Conservation (phyloP, 1,284 basidiomycete genomes). For the Kalmanozyma brasiliensis region DNA sequence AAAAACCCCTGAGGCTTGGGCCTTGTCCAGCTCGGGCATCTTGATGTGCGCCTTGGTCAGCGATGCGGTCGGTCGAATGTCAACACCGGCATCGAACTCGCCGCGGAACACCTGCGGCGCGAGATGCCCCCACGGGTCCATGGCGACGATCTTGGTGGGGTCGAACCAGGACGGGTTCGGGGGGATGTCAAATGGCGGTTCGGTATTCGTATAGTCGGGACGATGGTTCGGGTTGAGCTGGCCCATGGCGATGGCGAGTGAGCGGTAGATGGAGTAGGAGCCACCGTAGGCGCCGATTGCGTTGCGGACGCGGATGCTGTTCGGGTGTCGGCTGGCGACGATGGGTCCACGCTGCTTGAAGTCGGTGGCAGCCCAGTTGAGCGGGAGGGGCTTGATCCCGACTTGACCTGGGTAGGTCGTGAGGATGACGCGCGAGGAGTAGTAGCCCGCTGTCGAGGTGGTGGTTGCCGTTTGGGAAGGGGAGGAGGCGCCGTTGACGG, state of each 20-base stretch:
- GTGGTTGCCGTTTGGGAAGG: slow-evolving; percentile 24
- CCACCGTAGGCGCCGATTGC: slow-evolving; percentile 93
- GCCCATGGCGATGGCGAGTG: slow-evolving; percentile 80
- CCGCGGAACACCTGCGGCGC: slow-evolving; percentile 80
- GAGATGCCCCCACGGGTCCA: slow-evolving; percentile 95
- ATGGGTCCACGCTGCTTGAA: slow-evolving; percentile 82
- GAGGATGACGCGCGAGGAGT: slow-evolving; percentile 55
- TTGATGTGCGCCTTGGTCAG: slow-evolving; percentile 86
- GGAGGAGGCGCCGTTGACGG: slow-evolving; percentile 23
- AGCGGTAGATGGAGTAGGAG: slow-evolving; percentile 92
- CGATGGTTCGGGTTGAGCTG: slow-evolving; percentile 78
- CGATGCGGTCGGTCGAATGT: slow-evolving; percentile 70
- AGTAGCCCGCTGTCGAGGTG: slow-evolving; percentile 43
- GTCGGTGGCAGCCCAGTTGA: slow-evolving; percentile 83
- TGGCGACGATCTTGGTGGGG: slow-evolving; percentile 84
- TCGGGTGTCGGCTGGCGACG: slow-evolving; percentile 85
- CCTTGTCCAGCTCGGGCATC: slow-evolving; percentile 88
- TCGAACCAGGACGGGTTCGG: slow-evolving; percentile 85
- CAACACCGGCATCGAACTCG: slow-evolving; percentile 66
- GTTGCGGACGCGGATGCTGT: slow-evolving; percentile 88
- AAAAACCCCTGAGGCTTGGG: slow-evolving; percentile 77
- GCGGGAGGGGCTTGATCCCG: slow-evolving; percentile 77
- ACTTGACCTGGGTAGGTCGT: slow-evolving; percentile 62
- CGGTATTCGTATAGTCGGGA: slow-evolving; percentile 78
- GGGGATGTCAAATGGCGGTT: slow-evolving; percentile 86